A percentile compares a stretch with the other conserved stretches of the same genome.
These are phyloP conservation scores for Alternaria conjuncta DNA, from an alignment of 2,329 filamentous ascomycete genomes.

Conservation along the genomic window DNA sequence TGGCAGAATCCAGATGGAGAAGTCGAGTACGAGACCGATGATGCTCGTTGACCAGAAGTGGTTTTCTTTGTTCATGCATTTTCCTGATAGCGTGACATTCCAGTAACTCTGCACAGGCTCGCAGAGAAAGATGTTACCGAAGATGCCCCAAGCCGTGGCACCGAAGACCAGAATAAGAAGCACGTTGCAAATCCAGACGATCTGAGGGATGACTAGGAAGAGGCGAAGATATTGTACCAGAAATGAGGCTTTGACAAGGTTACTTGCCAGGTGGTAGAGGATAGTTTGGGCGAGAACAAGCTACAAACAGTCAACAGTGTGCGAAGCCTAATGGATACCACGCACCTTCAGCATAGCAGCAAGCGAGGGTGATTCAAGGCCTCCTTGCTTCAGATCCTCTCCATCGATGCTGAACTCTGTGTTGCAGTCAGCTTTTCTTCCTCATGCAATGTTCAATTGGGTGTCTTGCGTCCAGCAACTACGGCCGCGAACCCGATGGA, in stretches of 20 bases:
- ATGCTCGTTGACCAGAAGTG: conserved; percentile 37
- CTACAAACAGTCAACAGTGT: conserved; percentile 18
- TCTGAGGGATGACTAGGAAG: conserved; percentile 21
- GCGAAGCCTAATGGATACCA: not conserved
- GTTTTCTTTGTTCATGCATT: conserved; percentile 29
- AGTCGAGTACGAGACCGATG: conserved; percentile 39
- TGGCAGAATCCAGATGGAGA: conserved; percentile 40
- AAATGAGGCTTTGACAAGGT: conserved; percentile 44
- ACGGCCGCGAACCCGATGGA: conserved; percentile 37
- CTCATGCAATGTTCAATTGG: not conserved
- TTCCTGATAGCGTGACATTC: conserved; percentile 23
- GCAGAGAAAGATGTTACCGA: conserved; percentile 41
- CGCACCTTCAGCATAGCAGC: conserved; percentile 16
- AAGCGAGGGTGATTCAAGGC: not conserved
- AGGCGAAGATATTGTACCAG: conserved; percentile 39
- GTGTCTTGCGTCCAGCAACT: conserved; percentile 27
- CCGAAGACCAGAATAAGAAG: conserved; percentile 26
- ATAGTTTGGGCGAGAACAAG: conserved; percentile 40
- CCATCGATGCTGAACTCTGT: conserved; percentile 18
- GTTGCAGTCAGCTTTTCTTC: not conserved
- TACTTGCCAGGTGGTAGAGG: conserved; percentile 41
- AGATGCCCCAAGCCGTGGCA: conserved; percentile 33
- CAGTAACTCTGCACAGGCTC: conserved; percentile 35
- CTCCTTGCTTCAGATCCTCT: not conserved
- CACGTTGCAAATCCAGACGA: conserved; percentile 19